Conservation (phyloP, 306 rosid genomes). For the Cicer judaicum region DNA sequence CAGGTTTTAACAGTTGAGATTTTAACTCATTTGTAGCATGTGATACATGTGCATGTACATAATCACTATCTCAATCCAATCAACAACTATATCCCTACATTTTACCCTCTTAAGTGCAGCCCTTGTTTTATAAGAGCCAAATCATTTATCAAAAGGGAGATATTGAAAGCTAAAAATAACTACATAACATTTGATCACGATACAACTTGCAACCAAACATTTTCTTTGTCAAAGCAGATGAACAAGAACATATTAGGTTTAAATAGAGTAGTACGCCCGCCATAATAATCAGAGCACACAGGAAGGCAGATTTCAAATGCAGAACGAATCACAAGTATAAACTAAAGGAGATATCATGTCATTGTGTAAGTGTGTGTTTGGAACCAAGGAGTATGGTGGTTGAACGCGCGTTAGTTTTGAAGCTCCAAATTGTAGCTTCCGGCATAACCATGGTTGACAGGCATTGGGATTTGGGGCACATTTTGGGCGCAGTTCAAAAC, state of each 20-base stretch:
- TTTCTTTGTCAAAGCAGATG: conserved; percentile 13
- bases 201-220: conserved; percentile 13
- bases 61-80: neutral
- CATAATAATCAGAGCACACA: conserved; percentile 5
- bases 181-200: neutral
- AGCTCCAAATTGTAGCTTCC: neutral
- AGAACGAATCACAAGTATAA: conserved; percentile 2
- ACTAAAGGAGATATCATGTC: conserved; percentile 3
- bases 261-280: conserved; percentile 6
- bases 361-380: neutral
- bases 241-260: conserved; percentile 17
- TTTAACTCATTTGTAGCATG: neutral
- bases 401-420: neutral
- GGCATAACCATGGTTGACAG: neutral
- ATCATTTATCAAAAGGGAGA: conserved; percentile 7
- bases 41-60: neutral
- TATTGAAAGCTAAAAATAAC: conserved; percentile 17
- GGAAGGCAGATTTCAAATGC: neutral
- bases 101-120: neutral
- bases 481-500: neutral
- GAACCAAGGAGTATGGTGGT: neutral
- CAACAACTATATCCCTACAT: neutral
- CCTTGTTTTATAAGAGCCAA: neutral
- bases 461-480: neutral
- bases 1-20: neutral